Evolutionary conservation across 1,284 basidiomycete species (phyloP).

Genomic region (Rhodotorula mucilaginosa): DNA sequence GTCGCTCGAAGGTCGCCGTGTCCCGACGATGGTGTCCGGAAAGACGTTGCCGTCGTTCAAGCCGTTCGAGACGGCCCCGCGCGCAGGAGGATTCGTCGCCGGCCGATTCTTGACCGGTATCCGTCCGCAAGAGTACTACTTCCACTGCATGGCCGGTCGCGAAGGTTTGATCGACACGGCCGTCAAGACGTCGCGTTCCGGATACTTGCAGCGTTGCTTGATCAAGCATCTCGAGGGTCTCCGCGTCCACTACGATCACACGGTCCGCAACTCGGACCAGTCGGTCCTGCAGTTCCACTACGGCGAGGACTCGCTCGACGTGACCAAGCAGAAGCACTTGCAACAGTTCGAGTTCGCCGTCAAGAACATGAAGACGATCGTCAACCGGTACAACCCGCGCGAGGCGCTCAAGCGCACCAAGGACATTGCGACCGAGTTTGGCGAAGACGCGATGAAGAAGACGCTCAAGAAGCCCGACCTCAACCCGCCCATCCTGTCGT

Average conservation of each 20-base stretch:
- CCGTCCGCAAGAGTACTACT: constrained; percentile 98
- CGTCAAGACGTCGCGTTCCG: constrained; percentile 97
- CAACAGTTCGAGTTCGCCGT: constrained; percentile 91
- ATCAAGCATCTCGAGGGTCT: constrained; percentile 98
- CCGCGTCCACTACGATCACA: constrained; percentile 95
- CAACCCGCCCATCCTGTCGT: constrained; percentile 71
- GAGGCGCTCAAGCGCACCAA: constrained; percentile 64
- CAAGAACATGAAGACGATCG: constrained; percentile 77
- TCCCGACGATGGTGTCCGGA: constrained; percentile 97
- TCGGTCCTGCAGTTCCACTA: constrained; percentile 96
- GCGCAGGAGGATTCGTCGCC: constrained; percentile 99
- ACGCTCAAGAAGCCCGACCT: constrained; percentile 69
- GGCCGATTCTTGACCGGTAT: constrained; percentile 99
- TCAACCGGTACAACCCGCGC: constrained; percentile 69
- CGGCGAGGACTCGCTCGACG: constrained; percentile 94
- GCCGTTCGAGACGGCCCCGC: constrained; percentile 92
- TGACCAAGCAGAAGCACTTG: constrained; percentile 67
- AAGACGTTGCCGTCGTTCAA: constrained; percentile 98
- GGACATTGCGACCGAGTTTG: constrained; percentile 57
- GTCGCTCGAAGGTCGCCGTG: constrained; percentile 95
- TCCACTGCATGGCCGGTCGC: constrained; percentile 99
- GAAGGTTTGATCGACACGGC: constrained; percentile 99
- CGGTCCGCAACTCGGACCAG: constrained; percentile 90
- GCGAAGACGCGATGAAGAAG: constrained; percentile 74
- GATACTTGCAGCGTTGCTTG: constrained; percentile 95